A percentile compares a stretch with the other conserved stretches of the same genome.
These are phyloP conservation scores for Verruconis gallopava DNA, from an alignment of 2,329 filamentous ascomycete genomes.

Conservation along the genomic window DNA sequence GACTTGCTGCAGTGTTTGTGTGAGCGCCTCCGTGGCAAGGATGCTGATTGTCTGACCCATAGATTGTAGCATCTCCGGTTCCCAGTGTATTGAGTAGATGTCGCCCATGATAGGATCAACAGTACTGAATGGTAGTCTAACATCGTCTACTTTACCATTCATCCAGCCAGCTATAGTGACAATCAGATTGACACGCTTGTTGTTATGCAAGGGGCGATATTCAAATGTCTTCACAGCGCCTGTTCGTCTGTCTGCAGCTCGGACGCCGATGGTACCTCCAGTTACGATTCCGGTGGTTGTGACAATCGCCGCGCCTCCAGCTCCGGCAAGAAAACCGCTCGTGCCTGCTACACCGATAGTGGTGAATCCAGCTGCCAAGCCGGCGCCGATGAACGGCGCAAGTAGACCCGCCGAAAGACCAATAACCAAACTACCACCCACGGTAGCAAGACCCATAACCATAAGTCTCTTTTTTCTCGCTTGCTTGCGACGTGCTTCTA, in stretches of 20 bases:
- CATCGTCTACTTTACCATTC: slow-evolving; percentile 94
- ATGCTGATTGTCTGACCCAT: slow-evolving; percentile 99
- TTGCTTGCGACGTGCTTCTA: slow-evolving; percentile 70
- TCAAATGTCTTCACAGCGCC: slow-evolving; percentile 94
- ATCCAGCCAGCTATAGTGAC: slow-evolving; percentile 96
- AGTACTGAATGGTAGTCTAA: slow-evolving; percentile 88
- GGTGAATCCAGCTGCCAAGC: slow-evolving; percentile 85
- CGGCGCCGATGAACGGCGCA: slow-evolving; percentile 86
- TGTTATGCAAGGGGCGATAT: slow-evolving; percentile 92
- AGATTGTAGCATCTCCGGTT: slow-evolving; percentile 92
- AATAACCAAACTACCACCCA: slow-evolving; percentile 89
- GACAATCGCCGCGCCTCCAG: slow-evolving; percentile 86
- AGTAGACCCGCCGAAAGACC: slow-evolving; percentile 84
- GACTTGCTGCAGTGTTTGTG: slow-evolving; percentile 90
- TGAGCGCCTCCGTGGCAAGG: slow-evolving; percentile 90
- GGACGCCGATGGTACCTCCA: slow-evolving; percentile 73
- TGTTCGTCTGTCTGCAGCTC: slow-evolving; percentile 74
- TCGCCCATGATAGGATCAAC: slow-evolving; percentile 97
- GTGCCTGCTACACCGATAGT: slow-evolving; percentile 90
- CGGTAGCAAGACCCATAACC: slow-evolving; percentile 93
- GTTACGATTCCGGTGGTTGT: slow-evolving; percentile 79
- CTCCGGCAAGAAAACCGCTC: slow-evolving; percentile 75
- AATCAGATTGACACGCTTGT: slow-evolving; percentile 91
- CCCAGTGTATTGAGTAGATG: slow-evolving; percentile 92
- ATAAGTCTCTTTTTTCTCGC: slow-evolving; percentile 74